Evolutionary conservation across 495 filamentous ascomycete species (phyloP), one percentile per base, ranked within the genome.

Genomic region (Xylaria nigripes): DNA sequence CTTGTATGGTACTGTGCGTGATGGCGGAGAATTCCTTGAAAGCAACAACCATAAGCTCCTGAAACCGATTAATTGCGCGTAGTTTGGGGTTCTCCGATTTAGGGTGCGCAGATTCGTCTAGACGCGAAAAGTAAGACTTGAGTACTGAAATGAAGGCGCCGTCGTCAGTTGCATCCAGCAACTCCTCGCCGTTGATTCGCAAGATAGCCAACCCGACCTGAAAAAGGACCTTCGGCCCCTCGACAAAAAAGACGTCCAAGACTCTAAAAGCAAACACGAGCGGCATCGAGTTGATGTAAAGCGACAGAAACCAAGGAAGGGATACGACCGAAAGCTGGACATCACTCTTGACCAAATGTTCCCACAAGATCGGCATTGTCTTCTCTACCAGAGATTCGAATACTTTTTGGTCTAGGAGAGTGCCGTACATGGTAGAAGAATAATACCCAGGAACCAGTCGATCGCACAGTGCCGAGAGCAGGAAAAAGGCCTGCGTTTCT

Each of bases 221-320:
- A 70, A 98, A 98, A 3, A 98, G 75, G 2, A 98, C 93, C 68
- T 96, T 97, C 3, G 93, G 91, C 0, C 93, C 93, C 70, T 98
- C 93, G 42, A 98, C 79, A 70, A 98, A 98, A 72, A 98, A 98
- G 46, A 98, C 90, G 65, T 98, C 93, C 44, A 98, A 68, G 19
- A 98, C 93, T 32, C 93, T 81, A 70, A 96, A 96, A 25, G 93
- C 93, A 67, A 98, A 98, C 3, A 96, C 89, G 0, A 98, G 74
- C 6, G 93, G 93, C 92, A 98, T 97, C 0, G 91, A 96, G 74
- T 98, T 98, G 74, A 98, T 95, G 66, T 97, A 98, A 5, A 98
- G 78, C 6, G 91, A 96, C 21, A 98, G 79, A 63, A 98, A 98
- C 93, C 93, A 98, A 16, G 93, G 93, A 8, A 98, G 77, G 25